These are phyloP conservation scores for Flaveria trinervia DNA, from an alignment of 129 eudicot genomes.

Conservation along the genomic window DNA sequence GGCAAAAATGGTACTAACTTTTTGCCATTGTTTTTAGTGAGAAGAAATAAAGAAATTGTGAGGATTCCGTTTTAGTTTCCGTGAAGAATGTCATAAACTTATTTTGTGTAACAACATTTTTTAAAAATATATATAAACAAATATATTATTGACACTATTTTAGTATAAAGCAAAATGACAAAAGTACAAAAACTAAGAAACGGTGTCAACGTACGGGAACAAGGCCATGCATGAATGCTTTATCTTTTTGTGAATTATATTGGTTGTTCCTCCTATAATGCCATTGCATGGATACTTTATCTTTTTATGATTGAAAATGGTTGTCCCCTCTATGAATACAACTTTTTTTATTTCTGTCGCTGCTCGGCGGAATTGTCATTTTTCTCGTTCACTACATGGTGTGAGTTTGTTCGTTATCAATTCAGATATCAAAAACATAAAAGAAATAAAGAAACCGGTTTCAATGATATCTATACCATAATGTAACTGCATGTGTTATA, in stretches of 20 bases:
- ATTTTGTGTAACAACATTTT: not conserved
- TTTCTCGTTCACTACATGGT: too few relatives aligned
- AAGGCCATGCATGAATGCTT: constrained; percentile 8
- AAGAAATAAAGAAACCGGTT: too few relatives aligned
- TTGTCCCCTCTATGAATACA: not conserved
- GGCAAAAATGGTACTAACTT: not conserved
- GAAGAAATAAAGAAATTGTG: not conserved
- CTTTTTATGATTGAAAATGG: constrained; percentile 1
- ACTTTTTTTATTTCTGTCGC: not conserved
- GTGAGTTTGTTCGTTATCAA: too few relatives aligned
- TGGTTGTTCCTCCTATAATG: not conserved
- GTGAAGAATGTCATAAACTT: not conserved
- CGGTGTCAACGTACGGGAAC: not conserved
- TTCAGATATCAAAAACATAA: too few relatives aligned
- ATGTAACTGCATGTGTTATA: too few relatives aligned
- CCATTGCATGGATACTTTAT: not conserved
- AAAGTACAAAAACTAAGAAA: constrained; percentile 12
- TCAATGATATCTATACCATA: too few relatives aligned
- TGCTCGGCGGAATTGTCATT: too few relatives aligned
- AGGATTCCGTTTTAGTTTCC: not conserved
- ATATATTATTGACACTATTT: not conserved
- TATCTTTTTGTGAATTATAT: not conserved
- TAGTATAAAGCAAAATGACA: constrained; percentile 12
- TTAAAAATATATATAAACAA: not conserved
- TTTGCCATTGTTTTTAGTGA: not conserved